A percentile compares a stretch with the other conserved stretches of the same genome.
phyloP scores from a whole-genome alignment of 2,329 filamentous ascomycete species.

The Chaetomiaceae sp. region DNA sequence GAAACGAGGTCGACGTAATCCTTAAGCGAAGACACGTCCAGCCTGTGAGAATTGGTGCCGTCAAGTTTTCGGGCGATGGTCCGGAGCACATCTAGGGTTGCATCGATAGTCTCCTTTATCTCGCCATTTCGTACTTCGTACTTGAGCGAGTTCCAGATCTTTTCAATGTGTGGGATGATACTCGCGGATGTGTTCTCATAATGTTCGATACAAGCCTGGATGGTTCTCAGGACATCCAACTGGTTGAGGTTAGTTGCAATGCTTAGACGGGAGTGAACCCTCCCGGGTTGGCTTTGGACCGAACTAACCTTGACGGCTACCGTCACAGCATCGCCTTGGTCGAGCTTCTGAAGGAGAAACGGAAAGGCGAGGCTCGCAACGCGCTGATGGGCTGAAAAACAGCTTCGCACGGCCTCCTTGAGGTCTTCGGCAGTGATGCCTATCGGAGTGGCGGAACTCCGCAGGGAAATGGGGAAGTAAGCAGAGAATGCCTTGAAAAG shows the following conservation, averaged over 20 bases:
- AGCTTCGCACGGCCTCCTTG: constrained; percentile 49
- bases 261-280: too few relatives aligned
- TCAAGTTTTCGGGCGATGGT: constrained; percentile 45
- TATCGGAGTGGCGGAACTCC: constrained; percentile 45
- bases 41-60: constrained; percentile 27
- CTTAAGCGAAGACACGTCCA: constrained; percentile 23
- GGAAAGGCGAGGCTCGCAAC: constrained; percentile 46
- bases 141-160: constrained; percentile 58
- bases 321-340: constrained; percentile 55
- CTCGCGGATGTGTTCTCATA: constrained; percentile 46
- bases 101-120: constrained; percentile 53
- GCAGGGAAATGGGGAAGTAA: constrained; percentile 58
- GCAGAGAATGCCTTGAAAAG: constrained; percentile 54
- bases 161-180: constrained; percentile 45
- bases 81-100: constrained; percentile 51
- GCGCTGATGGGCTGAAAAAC: constrained; percentile 49
- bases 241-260: constrained; percentile 22
- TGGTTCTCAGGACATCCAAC: constrained; percentile 54
- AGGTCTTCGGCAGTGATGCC: constrained; percentile 54
- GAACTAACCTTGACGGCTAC: constrained; percentile 52
- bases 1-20: constrained; percentile 46
- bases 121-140: constrained; percentile 61
- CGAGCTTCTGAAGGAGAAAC: constrained; percentile 53
- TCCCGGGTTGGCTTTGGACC: too few relatives aligned
- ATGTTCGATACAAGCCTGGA: constrained; percentile 48